Conservation (phyloP, 345 rosid genomes). For the Lagerstroemia speciosa region DNA sequence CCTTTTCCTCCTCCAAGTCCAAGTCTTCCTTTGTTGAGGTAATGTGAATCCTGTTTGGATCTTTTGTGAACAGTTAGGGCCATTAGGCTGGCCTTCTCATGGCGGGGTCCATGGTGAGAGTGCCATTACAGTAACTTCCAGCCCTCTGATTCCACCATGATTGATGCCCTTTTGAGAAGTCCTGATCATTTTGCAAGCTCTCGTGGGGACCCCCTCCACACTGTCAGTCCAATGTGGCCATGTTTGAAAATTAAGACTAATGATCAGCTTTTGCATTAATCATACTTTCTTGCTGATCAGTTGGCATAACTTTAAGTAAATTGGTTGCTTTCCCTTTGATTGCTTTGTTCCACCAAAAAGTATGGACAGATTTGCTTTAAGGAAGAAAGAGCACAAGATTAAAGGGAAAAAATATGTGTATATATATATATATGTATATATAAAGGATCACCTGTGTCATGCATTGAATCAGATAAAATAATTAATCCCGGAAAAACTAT, state of each 20-base stretch:
- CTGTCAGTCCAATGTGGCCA: conserved; percentile 1
- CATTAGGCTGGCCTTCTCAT: neutral
- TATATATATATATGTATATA: too few relatives aligned
- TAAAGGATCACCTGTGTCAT: neutral
- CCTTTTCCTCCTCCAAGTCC: neutral
- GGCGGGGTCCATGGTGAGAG: conserved; percentile 7
- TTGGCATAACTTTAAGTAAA: neutral
- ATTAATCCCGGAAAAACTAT: neutral
- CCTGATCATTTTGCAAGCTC: neutral
- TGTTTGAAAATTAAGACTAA: neutral
- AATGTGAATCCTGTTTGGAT: neutral
- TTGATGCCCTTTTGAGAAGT: neutral
- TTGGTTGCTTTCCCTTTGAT: conserved; percentile 2
- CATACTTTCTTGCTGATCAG: neutral
- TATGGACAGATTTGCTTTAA: conserved; percentile 4
- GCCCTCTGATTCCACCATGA: neutral
- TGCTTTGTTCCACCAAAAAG: conserved; percentile 6
- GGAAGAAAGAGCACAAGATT: neutral
- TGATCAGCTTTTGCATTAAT: neutral
- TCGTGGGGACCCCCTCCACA: neutral
- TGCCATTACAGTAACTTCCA: neutral
- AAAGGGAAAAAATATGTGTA: neutral
- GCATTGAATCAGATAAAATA: neutral
- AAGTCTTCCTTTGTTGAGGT: neutral
- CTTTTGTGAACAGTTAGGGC: neutral